These are phyloP conservation scores for Zoysia matrella DNA, from an alignment of 202 grass and related monocot genomes.

Conservation along the genomic window DNA sequence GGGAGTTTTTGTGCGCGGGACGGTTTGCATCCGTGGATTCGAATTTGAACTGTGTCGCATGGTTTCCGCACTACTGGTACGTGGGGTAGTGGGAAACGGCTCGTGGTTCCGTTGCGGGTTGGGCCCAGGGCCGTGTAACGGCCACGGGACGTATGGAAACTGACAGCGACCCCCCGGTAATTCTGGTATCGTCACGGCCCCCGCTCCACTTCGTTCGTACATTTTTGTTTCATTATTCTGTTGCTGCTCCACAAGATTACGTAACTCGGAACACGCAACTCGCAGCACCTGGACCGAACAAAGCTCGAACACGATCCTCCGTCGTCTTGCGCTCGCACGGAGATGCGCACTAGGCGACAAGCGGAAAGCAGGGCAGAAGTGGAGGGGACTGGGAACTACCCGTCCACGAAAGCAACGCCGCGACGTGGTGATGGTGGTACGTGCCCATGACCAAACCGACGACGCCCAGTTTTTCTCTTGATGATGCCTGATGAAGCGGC, in stretches of 20 bases:
- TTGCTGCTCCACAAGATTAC: no score
- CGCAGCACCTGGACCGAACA: background rate
- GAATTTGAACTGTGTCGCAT: conserved; percentile 49
- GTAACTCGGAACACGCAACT: background rate
- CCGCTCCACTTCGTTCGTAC: no score
- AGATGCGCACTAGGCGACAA: background rate
- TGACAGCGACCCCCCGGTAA: background rate
- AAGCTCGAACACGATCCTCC: background rate
- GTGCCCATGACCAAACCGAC: background rate
- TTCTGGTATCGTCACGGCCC: conserved; percentile 2
- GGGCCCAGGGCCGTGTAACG: conserved; percentile 6
- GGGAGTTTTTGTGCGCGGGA: background rate
- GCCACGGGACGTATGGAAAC: background rate
- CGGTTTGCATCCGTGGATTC: conserved; percentile 38
- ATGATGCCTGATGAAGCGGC: background rate
- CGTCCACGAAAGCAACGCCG: background rate
- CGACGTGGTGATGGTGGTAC: background rate
- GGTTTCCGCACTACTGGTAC: background rate
- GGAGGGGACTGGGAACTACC: conserved; percentile 24
- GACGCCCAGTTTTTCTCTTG: background rate
- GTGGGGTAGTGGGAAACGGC: conserved; percentile 37
- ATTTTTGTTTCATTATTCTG: no score
- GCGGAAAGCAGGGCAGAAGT: background rate
- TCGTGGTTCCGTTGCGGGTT: conserved; percentile 20
- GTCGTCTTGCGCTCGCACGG: conserved; percentile 1